phyloP scores from a whole-genome alignment of 352 stramenopile genomes.

The Globisporangium emineosum region DNA sequence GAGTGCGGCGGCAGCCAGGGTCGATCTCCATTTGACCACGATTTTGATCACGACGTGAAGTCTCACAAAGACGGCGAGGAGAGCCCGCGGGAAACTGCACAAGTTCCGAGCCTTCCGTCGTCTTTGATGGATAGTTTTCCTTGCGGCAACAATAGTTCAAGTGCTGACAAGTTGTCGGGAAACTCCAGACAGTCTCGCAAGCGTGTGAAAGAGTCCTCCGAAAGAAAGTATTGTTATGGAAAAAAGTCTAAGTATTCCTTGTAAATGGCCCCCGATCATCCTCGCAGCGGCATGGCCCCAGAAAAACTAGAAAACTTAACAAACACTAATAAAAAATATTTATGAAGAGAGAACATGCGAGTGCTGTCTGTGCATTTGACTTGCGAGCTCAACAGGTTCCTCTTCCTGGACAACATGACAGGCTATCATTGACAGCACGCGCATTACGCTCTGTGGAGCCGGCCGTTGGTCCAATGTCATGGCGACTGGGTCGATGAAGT shows the following conservation, averaged over 20 bases:
- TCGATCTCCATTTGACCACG: constrained; percentile 66
- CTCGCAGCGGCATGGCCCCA: constrained; percentile 24
- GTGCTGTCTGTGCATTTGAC: background rate
- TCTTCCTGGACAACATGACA: no score
- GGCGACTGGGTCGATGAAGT: background rate
- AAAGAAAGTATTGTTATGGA: constrained; percentile 51
- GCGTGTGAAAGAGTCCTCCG: constrained; percentile 37
- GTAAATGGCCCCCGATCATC: constrained; percentile 32
- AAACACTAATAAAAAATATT: constrained; percentile 59
- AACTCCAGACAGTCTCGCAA: constrained; percentile 39
- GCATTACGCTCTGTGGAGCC: background rate
- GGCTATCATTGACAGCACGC: background rate
- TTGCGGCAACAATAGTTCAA: constrained; percentile 71
- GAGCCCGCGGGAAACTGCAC: constrained; percentile 45
- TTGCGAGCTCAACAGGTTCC: background rate
- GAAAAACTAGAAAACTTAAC: constrained; percentile 70
- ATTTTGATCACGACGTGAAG: constrained; percentile 72
- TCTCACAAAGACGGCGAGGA: constrained; percentile 44
- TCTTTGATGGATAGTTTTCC: constrained; percentile 50
- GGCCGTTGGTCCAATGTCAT: background rate
- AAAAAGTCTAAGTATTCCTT: constrained; percentile 66
- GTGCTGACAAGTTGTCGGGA: constrained; percentile 72
- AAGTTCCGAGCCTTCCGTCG: constrained; percentile 32
- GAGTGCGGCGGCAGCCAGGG: constrained; percentile 70
- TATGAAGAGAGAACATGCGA: constrained; percentile 27